Evolutionary conservation across 2,329 filamentous ascomycete genomes (phyloP), one percentile per base, ranked within the genome.

Genomic region (Epicoccum nigrum): DNA sequence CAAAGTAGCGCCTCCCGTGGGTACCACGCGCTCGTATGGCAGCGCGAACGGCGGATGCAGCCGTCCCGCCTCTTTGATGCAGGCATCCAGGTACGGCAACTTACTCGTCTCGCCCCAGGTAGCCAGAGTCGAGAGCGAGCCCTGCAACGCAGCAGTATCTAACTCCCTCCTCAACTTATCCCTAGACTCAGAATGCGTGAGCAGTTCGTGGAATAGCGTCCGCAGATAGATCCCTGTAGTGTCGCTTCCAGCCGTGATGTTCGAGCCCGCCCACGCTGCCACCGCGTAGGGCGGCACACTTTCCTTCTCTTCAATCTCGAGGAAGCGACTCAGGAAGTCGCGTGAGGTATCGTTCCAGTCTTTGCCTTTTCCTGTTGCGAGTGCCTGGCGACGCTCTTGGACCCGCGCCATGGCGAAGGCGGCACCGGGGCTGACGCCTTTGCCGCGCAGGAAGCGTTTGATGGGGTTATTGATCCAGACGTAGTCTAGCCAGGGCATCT

Each of bases 41-140:
- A 74, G 63, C 0, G 76, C 76, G 0, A 75, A 70, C 1, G 77
- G 71, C 4, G 76, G 76, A 55, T 78, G 74, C 13, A 72, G 62
- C 3, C 77, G 68, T 4, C 78, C 57, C 0, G 74, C 67, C 55
- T 80, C 77, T 45, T 76, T 72, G 56, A 79, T 76, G 15, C 76
- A 68, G 12, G 75, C 76, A 45, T 75, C 70, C 3, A 79, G 65
- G 56, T 77, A 79, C 0, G 74, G 53, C 12, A 63, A 25, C 23
- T 6, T 7, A 6, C 9, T 25, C 43, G 4, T 57, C 40, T 17
- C 48, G 46, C 8, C 46, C 1, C 9, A 25, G 9, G 6, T 25
- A 9, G 9, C 9, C 6, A 25, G 6, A 6, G 23, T 9, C 23
- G 23, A 25, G 6, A 25, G 23, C 6, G 6, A 9, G 6, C 9